Conservation (phyloP, 805 yeast genomes). For the Pichia nanzhaoensis region DNA sequence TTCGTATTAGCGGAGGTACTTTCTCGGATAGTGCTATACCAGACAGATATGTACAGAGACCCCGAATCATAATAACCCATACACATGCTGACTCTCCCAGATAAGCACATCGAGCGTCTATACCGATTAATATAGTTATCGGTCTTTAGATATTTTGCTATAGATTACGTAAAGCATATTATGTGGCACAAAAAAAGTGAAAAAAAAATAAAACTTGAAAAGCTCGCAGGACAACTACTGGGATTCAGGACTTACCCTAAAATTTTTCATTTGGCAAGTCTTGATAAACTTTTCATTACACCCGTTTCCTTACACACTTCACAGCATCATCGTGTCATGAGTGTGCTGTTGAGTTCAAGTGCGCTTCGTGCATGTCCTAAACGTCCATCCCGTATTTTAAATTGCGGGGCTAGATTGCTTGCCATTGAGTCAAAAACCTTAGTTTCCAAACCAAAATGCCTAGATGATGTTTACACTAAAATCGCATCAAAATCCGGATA, state of each 20-base stretch:
- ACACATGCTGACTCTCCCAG: conserved; percentile 31
- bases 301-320: neutral
- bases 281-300: neutral
- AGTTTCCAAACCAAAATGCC: conserved; percentile 13
- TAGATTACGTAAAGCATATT: neutral
- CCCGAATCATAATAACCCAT: conserved; percentile 26
- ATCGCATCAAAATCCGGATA: neutral
- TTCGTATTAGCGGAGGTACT: conserved; percentile 33
- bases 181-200: neutral
- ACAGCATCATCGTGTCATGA: conserved; percentile 2
- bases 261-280: conserved; percentile 1
- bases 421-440: conserved; percentile 13
- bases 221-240: neutral
- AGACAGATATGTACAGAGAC: conserved; percentile 26
- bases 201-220: conserved; percentile 3
- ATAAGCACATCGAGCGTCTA: conserved; percentile 19
- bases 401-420: conserved; percentile 1
- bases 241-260: neutral
- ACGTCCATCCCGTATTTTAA: neutral
- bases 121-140: neutral
- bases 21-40: conserved; percentile 40
- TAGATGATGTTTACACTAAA: conserved; percentile 18
- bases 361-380: conserved; percentile 6
- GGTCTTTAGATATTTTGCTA: neutral
- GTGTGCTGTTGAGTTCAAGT: conserved; percentile 9